phyloP scores from a whole-genome alignment of 2,329 filamentous ascomycete genomes.

The Ceratocystis eucalypticola region DNA sequence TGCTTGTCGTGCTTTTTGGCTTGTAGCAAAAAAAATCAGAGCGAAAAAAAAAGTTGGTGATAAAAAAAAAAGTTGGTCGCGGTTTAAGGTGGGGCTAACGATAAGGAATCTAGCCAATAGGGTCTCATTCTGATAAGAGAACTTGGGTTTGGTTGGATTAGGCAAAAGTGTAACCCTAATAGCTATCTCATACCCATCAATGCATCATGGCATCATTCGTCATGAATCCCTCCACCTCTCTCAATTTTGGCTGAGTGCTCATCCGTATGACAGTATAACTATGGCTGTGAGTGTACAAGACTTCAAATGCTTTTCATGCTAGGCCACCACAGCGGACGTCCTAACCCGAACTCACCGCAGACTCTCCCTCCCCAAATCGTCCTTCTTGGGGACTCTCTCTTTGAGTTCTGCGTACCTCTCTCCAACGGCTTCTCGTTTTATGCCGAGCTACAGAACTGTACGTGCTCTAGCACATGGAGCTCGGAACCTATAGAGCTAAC shows the following conservation, averaged over 20 bases:
- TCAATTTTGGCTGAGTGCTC: too few relatives aligned
- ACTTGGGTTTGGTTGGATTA: not conserved
- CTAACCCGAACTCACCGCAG: not conserved
- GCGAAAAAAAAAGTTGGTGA: conserved; percentile 1
- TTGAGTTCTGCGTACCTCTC: conserved; percentile 51
- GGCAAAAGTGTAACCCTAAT: not conserved
- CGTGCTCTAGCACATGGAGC: conserved; percentile 23
- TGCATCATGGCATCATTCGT: not conserved
- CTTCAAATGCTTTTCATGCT: not conserved
- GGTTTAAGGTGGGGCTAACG: conserved; percentile 10
- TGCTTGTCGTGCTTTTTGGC: not conserved
- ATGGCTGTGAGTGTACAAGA: not conserved
- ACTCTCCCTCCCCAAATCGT: conserved; percentile 51
- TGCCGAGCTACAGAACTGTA: conserved; percentile 55
- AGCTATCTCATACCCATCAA: not conserved
- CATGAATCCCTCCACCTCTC: too few relatives aligned
- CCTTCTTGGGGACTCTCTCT: conserved; percentile 82
- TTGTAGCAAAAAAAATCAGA: not conserved
- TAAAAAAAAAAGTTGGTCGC: conserved; percentile 17
- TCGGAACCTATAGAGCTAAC: not conserved
- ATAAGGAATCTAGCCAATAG: conserved; percentile 17
- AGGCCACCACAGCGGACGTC: not conserved
- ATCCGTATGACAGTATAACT: too few relatives aligned
- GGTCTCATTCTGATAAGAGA: conserved; percentile 12
- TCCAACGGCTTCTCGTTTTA: conserved; percentile 60